Evolutionary conservation across 148 eudicot genomes (phyloP).

Genomic region (Salicornia ramosissima): DNA sequence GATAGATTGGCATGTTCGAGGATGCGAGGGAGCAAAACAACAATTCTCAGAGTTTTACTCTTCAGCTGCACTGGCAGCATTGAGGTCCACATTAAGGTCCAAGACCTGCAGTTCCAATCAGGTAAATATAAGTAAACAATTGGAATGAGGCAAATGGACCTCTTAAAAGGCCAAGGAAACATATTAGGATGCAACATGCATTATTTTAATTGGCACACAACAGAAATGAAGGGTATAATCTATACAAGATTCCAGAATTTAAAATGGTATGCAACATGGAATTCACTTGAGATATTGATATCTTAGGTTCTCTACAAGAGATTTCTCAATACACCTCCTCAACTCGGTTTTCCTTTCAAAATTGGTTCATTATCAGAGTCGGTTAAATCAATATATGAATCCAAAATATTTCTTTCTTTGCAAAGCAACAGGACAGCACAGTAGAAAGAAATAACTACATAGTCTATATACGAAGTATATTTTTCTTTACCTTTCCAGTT

Average conservation of each 20-base stretch:
- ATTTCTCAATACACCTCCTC: too few species aligned
- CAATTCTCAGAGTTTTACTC: slow-evolving; percentile 42
- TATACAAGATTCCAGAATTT: background rate
- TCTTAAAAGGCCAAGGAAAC: background rate
- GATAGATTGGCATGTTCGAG: slow-evolving; percentile 8
- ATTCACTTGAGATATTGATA: too few species aligned
- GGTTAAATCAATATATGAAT: too few species aligned
- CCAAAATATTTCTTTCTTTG: too few species aligned
- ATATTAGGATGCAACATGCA: background rate
- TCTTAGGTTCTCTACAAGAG: too few species aligned
- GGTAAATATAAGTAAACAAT: background rate
- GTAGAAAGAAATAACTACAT: too few species aligned
- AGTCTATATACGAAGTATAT: too few species aligned
- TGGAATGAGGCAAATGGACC: background rate
- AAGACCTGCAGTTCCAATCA: slow-evolving; percentile 43
- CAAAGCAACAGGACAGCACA: too few species aligned
- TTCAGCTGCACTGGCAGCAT: slow-evolving; percentile 98
- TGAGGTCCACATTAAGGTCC: slow-evolving; percentile 86
- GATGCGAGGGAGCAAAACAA: slow-evolving; percentile 7
- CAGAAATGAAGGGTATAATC: background rate
- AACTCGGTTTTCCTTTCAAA: too few species aligned
- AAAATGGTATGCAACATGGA: background rate
- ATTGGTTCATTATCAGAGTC: too few species aligned
- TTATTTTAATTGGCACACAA: background rate
- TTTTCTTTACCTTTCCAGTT: slow-evolving; percentile 78